Percentiles rank a stretch among this genome's conserved stretches.
phyloP scores from a whole-genome alignment of 2,329 filamentous ascomycete genomes.

The Ophiosphaerella korrae region DNA sequence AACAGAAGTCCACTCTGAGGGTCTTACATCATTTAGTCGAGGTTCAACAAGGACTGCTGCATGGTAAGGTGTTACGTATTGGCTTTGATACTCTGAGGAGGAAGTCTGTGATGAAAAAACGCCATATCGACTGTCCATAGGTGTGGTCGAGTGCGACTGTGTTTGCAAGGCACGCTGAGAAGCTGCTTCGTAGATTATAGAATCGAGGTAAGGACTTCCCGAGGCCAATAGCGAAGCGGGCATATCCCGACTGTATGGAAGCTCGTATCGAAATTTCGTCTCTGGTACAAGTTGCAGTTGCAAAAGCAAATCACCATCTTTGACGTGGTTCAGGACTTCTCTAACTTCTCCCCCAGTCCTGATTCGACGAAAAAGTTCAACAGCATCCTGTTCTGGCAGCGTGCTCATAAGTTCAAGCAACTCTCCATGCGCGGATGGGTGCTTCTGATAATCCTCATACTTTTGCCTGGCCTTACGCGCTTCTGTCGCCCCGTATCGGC shows the following conservation, averaged over 20 bases:
- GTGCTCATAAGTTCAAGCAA: slow-evolving; percentile 12
- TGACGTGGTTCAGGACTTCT: slow-evolving; percentile 14
- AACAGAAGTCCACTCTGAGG: slow-evolving; percentile 24
- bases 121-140: too few species aligned
- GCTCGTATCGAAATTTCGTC: slow-evolving; percentile 16
- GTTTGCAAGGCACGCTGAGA: too few species aligned
- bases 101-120: too few species aligned
- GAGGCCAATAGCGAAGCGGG: slow-evolving; percentile 1
- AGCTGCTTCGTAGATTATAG: slow-evolving; percentile 10
- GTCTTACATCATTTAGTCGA: slow-evolving; percentile 12
- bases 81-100: not conserved
- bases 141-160: too few species aligned
- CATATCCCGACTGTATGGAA: slow-evolving; percentile 16
- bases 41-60: slow-evolving; percentile 24
- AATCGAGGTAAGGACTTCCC: slow-evolving; percentile 14
- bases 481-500: slow-evolving; percentile 8
- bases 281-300: slow-evolving; percentile 18
- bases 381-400: slow-evolving; percentile 16
- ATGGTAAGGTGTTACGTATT: slow-evolving; percentile 21
- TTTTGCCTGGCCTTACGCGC: slow-evolving; percentile 10
- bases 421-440: slow-evolving; percentile 14
- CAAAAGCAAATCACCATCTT: slow-evolving; percentile 14
- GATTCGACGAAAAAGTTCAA: slow-evolving; percentile 16
- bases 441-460: slow-evolving; percentile 10
- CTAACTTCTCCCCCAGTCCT: slow-evolving; percentile 17